A percentile compares a stretch with the other conserved stretches of the same genome.
These are phyloP conservation scores for Boletus tylopilopsis DNA, from an alignment of 768 basidiomycete genomes.

Conservation along the genomic window DNA sequence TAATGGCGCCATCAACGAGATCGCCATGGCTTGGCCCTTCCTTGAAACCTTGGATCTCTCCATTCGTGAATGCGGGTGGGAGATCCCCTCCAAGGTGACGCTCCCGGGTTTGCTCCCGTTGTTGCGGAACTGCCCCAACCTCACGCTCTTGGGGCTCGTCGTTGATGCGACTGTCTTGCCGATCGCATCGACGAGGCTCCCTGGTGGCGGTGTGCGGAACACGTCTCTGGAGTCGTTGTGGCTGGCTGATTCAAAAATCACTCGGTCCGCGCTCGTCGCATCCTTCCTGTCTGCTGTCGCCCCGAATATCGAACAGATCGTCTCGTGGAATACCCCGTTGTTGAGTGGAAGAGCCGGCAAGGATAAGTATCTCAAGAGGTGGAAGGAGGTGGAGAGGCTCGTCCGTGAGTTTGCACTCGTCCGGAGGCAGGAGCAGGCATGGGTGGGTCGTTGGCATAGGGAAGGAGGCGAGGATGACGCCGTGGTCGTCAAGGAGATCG, in stretches of 20 bases:
- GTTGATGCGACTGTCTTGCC: slow-evolving; percentile 26
- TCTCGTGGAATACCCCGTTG: slow-evolving; percentile 29
- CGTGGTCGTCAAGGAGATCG: neutral
- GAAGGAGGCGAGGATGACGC: neutral
- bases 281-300: slow-evolving; percentile 28
- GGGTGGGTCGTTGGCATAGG: slow-evolving; percentile 4
- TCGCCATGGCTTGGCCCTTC: slow-evolving; percentile 26
- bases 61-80: slow-evolving; percentile 30
- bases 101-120: slow-evolving; percentile 22
- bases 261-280: slow-evolving; percentile 24
- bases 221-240: slow-evolving; percentile 26
- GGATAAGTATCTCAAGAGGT: slow-evolving; percentile 23
- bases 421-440: slow-evolving; percentile 20
- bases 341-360: slow-evolving; percentile 23
- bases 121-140: slow-evolving; percentile 21
- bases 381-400: slow-evolving; percentile 22
- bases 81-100: slow-evolving; percentile 27
- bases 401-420: slow-evolving; percentile 20
- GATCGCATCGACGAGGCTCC: neutral
- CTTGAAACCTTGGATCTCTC: slow-evolving; percentile 28
- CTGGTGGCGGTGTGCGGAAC: slow-evolving; percentile 22
- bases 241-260: slow-evolving; percentile 27
- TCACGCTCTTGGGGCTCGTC: slow-evolving; percentile 26
- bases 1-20: slow-evolving; percentile 21
- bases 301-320: slow-evolving; percentile 28